Conservation (phyloP, 352 stramenopile species). For the Phytophthora pisi region DNA sequence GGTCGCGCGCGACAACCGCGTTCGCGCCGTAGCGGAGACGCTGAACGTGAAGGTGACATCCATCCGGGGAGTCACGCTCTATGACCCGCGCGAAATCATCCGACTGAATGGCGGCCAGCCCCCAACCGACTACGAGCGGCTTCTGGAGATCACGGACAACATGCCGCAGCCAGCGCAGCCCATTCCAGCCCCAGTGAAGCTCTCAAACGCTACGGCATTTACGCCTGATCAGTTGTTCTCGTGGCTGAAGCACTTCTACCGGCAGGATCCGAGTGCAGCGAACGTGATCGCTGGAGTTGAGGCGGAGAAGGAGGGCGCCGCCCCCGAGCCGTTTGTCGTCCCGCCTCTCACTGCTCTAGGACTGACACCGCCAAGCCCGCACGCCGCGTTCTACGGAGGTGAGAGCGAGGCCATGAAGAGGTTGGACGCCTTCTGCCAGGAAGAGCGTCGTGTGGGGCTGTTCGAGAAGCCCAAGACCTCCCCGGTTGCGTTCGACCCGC, state of each 20-base stretch:
- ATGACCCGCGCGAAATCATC: constrained; percentile 62
- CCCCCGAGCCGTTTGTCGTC: constrained; percentile 41
- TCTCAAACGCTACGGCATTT: constrained; percentile 30
- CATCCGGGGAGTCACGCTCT: constrained; percentile 56
- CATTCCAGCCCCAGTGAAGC: constrained; percentile 32
- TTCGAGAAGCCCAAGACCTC: constrained; percentile 98
- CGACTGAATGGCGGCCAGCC: constrained; percentile 47
- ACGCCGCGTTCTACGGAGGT: constrained; percentile 62
- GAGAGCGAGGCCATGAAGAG: constrained; percentile 56
- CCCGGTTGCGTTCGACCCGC: constrained; percentile 76
- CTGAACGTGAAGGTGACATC: constrained; percentile 45
- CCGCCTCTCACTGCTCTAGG: constrained; percentile 52
- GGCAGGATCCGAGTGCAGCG: constrained; percentile 11
- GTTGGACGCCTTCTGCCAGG: constrained; percentile 63
- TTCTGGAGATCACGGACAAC: constrained; percentile 60
- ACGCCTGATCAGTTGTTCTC: constrained; percentile 38
- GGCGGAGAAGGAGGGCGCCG: not conserved
- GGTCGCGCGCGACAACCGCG: constrained; percentile 45
- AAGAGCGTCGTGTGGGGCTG: constrained; percentile 75
- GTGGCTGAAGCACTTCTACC: constrained; percentile 37
- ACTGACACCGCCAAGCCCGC: constrained; percentile 30
- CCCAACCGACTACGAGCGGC: constrained; percentile 54
- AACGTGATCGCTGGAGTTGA: constrained; percentile 38
- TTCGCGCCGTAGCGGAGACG: constrained; percentile 42
- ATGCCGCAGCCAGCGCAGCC: constrained; percentile 60